Percentiles rank a stretch among this genome's conserved stretches.
Evolutionary conservation across 225 moss, liverwort and hornwort genomes (phyloP).

Genomic region (Asterella californica): DNA sequence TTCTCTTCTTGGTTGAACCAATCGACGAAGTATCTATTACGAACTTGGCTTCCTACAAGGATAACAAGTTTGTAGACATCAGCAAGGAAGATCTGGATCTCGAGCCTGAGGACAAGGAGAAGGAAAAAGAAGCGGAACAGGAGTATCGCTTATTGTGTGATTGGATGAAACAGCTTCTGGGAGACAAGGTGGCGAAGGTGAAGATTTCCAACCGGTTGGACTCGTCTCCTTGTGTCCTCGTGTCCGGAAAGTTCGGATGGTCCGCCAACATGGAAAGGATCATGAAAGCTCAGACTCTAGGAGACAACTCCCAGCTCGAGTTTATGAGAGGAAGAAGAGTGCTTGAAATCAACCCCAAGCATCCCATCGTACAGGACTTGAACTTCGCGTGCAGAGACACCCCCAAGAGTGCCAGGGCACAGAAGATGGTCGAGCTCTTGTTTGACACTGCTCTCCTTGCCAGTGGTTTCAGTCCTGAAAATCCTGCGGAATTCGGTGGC

Average conservation of each 20-base stretch:
- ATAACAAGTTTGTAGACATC: slow-evolving; percentile 92
- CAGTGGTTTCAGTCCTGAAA: slow-evolving; percentile 89
- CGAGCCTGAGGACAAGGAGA: slow-evolving; percentile 78
- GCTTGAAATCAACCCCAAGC: slow-evolving; percentile 84
- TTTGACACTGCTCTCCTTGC: slow-evolving; percentile 89
- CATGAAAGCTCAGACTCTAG: slow-evolving; percentile 94
- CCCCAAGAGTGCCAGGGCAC: slow-evolving; percentile 61
- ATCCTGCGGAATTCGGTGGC: slow-evolving; percentile 85
- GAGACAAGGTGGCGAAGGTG: slow-evolving; percentile 95
- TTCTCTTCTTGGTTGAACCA: slow-evolving; percentile 86
- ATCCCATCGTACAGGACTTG: slow-evolving; percentile 90
- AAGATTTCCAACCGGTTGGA: slow-evolving; percentile 80
- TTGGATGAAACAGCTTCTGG: slow-evolving; percentile 95
- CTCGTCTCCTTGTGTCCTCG: slow-evolving; percentile 94
- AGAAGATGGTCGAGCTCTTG: slow-evolving; percentile 73
- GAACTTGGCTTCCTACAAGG: slow-evolving; percentile 77
- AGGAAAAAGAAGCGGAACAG: slow-evolving; percentile 83
- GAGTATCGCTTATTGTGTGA: slow-evolving; percentile 78
- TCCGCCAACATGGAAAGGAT: slow-evolving; percentile 99
- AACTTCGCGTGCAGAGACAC: slow-evolving; percentile 90
- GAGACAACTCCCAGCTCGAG: slow-evolving; percentile 82
- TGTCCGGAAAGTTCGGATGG: slow-evolving; percentile 98
- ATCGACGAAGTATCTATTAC: slow-evolving; percentile 92
- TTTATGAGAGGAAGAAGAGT: slow-evolving; percentile 91
- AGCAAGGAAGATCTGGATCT: slow-evolving; percentile 98